Percentiles rank a stretch among this genome's conserved stretches.
Evolutionary conservation across 257 asterid species (phyloP).

Genomic region (Solanum paucissectum): DNA sequence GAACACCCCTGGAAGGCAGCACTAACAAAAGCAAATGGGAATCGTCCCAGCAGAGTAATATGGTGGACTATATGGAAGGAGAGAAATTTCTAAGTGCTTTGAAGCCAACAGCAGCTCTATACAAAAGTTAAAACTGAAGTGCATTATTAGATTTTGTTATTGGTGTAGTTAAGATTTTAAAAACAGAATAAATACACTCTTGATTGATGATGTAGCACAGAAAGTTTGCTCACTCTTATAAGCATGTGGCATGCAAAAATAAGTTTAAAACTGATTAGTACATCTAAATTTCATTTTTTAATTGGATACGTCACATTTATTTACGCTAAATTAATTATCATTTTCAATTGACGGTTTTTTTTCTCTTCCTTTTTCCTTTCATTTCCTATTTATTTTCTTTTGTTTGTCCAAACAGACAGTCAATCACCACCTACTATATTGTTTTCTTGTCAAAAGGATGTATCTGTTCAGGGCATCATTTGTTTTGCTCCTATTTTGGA

Average conservation of each 20-base stretch:
- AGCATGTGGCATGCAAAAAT: not conserved
- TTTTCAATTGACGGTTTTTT: not conserved
- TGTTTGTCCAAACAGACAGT: not conserved
- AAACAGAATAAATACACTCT: not conserved
- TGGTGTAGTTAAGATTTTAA: not conserved
- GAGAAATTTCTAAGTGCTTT: not conserved
- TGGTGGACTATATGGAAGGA: not conserved
- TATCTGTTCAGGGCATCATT: not conserved
- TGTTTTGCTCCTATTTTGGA: not conserved
- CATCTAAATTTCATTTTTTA: not conserved
- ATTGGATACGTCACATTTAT: not conserved
- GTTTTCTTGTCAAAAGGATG: not conserved
- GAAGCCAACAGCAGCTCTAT: not conserved
- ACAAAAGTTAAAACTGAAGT: not conserved
- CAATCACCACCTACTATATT: not conserved
- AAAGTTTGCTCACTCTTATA: not conserved
- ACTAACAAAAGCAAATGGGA: not conserved
- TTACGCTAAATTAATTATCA: not conserved
- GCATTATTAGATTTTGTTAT: not conserved
- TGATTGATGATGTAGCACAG: not conserved
- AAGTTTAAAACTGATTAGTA: not conserved
- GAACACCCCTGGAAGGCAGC: not conserved
- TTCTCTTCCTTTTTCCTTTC: not conserved
- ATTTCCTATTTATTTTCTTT: not conserved
- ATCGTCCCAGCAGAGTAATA: not conserved